Evolutionary conservation across 1,139 yeast genomes (phyloP), one percentile per base, ranked within the genome.

Genomic region (Debaryomyces nepalensis): DNA sequence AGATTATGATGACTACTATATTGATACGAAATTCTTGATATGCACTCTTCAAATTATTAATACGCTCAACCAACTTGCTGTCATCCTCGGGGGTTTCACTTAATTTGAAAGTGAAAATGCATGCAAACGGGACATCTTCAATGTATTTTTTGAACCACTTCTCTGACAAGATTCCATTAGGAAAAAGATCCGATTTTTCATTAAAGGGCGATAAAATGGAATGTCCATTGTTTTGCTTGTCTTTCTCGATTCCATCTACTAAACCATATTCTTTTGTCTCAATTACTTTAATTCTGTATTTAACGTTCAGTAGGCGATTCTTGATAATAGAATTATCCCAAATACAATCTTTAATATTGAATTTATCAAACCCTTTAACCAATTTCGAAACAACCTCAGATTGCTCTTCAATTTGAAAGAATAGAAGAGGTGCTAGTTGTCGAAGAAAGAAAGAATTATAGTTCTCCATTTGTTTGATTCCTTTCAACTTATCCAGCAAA

Each of bases 311-410:
- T 35, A 71, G 54, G 15, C 79, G 51, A 49, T 70, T 69, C 45
- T 61, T 62, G 40, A 73, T 57, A 12, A 73, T 64, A 27, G 63
- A 62, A 44, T 71, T 67, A 49, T 73, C 77, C 79, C 79, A 73
- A 4, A 54, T 45, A 23, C 48, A 49, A 11, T 54, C 50, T 7
- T 49, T 37, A 18, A 71, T 54, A 42, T 61, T 56, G 45, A 49
- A 52, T 26, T 45, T 40, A 8, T 55, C 33, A 27, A 63, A 51
- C n/a, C 46, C 43, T n/a, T 44, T 38, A n/a, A 33, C 16, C 11
- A 57, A 31, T 1, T 33, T 23, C 2, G 29, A 24, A 3, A 33
- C 22, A 12, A 36, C 44, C 0, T 36, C 41, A 14, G 26, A 14
- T 3, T 15, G 36, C n/a, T 46, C 43, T 14, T 50, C 39, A 18